Evolutionary conservation across 345 rosid genomes (phyloP).

Genomic region (Citrus maxima): DNA sequence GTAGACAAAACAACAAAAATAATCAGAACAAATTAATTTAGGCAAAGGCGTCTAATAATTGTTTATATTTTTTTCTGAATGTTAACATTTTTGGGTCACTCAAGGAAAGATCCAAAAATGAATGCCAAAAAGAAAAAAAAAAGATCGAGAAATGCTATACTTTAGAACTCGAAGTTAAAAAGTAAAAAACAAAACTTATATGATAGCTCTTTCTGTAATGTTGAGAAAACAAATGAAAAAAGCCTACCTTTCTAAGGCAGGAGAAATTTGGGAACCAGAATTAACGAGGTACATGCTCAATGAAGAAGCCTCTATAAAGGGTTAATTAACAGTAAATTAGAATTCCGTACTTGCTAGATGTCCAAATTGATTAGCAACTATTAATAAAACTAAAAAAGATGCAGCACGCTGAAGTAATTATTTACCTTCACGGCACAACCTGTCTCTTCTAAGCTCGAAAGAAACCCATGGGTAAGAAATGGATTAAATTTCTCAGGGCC

Average conservation of each 20-base stretch:
- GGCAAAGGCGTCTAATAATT: background rate
- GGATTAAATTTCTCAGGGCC: conserved; percentile 68
- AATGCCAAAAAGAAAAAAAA: no score
- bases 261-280: background rate
- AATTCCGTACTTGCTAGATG: background rate
- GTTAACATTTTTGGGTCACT: background rate
- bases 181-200: no score
- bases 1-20: background rate
- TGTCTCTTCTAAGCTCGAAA: conserved; percentile 83
- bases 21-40: background rate
- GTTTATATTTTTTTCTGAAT: background rate
- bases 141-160: no score
- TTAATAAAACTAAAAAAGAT: background rate
- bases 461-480: conserved; percentile 73
- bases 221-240: background rate
- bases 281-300: background rate
- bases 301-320: background rate
- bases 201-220: background rate
- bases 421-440: conserved; percentile 66
- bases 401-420: background rate
- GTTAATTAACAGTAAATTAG: background rate
- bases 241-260: background rate
- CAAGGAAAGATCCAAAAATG: background rate
- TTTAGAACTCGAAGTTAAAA: background rate
- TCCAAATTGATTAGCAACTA: background rate